Evolutionary conservation across 164 flowering plant genomes (phyloP).

Genomic region (Liquidambar formosana): DNA sequence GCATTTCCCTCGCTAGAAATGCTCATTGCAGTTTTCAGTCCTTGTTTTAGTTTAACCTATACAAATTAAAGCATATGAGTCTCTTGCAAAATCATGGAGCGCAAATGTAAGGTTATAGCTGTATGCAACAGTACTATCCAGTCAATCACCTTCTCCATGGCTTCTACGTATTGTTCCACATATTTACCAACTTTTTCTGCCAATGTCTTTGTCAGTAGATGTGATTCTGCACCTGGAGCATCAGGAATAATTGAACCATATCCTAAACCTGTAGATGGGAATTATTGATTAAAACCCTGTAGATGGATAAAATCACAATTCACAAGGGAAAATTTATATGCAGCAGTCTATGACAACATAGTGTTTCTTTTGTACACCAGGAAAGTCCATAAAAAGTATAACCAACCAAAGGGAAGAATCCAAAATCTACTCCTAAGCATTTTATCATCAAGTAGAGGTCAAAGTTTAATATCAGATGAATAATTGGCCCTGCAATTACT

Average conservation of each 20-base stretch:
- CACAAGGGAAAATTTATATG: not conserved
- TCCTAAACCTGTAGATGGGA: constrained; percentile 50
- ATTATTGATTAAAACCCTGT: not conserved
- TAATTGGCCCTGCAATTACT: not conserved
- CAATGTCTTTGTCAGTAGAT: constrained; percentile 54
- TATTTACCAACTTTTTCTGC: constrained; percentile 62
- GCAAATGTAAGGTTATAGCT: not conserved
- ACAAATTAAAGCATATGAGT: constrained; percentile 11
- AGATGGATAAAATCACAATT: not conserved
- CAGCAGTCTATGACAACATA: not conserved
- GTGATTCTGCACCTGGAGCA: constrained; percentile 67
- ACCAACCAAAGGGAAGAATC: not conserved
- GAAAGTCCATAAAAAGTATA: not conserved
- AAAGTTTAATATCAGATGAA: not conserved
- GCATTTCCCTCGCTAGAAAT: constrained; percentile 92
- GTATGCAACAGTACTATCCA: not conserved
- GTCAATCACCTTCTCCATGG: constrained; percentile 85
- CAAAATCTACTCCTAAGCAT: not conserved
- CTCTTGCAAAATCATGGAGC: not conserved
- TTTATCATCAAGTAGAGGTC: not conserved
- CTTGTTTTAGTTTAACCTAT: constrained; percentile 94
- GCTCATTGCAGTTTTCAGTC: constrained; percentile 84
- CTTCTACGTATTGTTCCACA: constrained; percentile 79
- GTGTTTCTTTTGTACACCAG: not conserved
- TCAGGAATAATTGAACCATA: constrained; percentile 83